A percentile compares a stretch with the other conserved stretches of the same genome.
These are phyloP conservation scores for Urochloa ruziziensis DNA, from an alignment of 176 grass and related monocot genomes.

Conservation along the genomic window DNA sequence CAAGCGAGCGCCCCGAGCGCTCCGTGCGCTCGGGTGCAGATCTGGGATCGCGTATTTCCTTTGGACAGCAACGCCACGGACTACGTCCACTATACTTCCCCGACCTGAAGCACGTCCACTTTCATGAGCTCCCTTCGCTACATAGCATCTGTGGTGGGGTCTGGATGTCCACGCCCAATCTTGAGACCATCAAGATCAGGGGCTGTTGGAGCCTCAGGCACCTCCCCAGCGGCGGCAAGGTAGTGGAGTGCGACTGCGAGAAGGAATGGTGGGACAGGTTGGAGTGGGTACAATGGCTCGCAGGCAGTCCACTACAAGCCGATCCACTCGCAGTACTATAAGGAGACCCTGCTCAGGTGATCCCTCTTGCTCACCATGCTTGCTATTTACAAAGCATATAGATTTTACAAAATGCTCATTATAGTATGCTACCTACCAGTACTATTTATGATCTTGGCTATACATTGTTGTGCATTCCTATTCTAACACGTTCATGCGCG, in stretches of 20 bases:
- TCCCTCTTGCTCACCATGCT: not conserved
- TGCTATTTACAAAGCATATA: not conserved
- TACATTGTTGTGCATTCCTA: not conserved
- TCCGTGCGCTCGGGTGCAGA: no score
- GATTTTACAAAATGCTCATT: no score
- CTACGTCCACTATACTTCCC: no score
- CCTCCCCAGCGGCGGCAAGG: not conserved
- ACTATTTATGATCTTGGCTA: not conserved
- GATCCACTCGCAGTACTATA: not conserved
- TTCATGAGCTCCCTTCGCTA: constrained; percentile 26
- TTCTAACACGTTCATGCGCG: not conserved
- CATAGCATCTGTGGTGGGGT: not conserved
- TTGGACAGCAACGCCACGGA: no score
- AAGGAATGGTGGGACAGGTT: constrained; percentile 25
- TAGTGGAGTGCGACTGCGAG: constrained; percentile 17
- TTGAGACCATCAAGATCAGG: constrained; percentile 2
- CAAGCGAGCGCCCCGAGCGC: no score
- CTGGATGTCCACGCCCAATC: not conserved
- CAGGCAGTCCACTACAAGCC: not conserved
- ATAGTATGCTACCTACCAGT: not conserved
- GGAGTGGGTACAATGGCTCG: not conserved
- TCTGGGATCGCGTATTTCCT: no score
- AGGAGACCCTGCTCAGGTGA: not conserved
- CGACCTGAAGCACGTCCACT: not conserved
- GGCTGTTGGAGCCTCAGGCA: constrained; percentile 32